Base-by-base conservation (phyloP, 352 stramenopile genomes). In the Phytophthora gonapodyides region DNA sequence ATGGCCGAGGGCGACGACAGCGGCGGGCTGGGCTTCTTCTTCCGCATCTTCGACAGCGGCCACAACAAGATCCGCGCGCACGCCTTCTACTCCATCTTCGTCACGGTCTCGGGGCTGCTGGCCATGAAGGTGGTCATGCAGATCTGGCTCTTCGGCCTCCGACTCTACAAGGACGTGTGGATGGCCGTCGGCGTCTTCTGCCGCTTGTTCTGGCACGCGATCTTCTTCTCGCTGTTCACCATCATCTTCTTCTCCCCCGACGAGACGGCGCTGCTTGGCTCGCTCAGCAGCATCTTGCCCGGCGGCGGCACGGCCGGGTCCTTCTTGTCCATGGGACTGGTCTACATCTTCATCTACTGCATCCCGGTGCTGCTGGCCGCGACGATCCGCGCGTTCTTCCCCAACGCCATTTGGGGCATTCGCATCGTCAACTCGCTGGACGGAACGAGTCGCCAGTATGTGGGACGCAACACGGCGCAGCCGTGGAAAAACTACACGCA, bases 151-250 rank as follows among this genome's bases (percentile, higher is more conserved):
- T 80, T 80, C 36, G 86, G 81, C 11, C 44, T 85, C 31, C 61
- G 81, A 11, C 59, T 89, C 1, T 95, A 90, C 51, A 88, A 85
- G 53, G 67, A 91, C 52, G 36, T 71, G 11, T 87, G 69, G 74
- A 80, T 89, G 51, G 69, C 75, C 0, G 24, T 93, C 7, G 79
- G 81, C 3, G 69, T 93, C 3, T 91, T 89, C 36, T 79, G 57
- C 43, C 80, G 86, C 7, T 36, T 95, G 2, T 45, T 89, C 17
- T 95, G 87, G 83, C 84, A 96, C 61, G 54, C 66, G 4, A 48
- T 89, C 21, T 96, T 96, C 61, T 78, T 91, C 27, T 79, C 55
- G 2, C 44, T 94, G 13, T 96, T 93, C 34, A 54, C 75, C 16
- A 51, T 83, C 0, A 56, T 93, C 34, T 70, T 72, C 50, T 71